Conservation (phyloP, 2,329 filamentous ascomycete genomes). For the Botryosphaeria dothidea region DNA sequence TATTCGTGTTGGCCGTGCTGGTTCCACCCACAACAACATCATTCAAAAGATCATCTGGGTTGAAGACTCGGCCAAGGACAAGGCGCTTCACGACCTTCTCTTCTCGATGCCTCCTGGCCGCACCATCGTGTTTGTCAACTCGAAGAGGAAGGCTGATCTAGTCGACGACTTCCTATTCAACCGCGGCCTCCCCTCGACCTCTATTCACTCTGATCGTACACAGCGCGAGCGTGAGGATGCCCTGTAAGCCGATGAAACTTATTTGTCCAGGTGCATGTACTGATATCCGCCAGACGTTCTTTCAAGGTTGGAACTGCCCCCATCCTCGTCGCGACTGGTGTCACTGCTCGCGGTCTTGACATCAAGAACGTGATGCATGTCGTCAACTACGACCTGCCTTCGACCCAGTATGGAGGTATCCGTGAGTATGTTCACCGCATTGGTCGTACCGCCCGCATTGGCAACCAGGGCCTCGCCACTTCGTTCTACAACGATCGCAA, state of each 20-base stretch:
- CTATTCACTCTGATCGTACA: slow-evolving; percentile 83
- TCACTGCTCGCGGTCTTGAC: slow-evolving; percentile 86
- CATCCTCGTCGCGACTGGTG: slow-evolving; percentile 81
- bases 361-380: slow-evolving; percentile 85
- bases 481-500: slow-evolving; percentile 86
- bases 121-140: slow-evolving; percentile 89
- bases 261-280: not conserved
- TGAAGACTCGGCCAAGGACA: slow-evolving; percentile 66
- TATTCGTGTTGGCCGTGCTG: slow-evolving; percentile 83
- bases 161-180: slow-evolving; percentile 89
- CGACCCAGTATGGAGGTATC: slow-evolving; percentile 75
- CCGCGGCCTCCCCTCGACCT: slow-evolving; percentile 74
- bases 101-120: slow-evolving; percentile 69
- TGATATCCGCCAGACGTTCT: slow-evolving; percentile 55
- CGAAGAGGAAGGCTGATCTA: slow-evolving; percentile 73
- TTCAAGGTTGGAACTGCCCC: slow-evolving; percentile 76
- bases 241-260: slow-evolving; percentile 53
- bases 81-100: slow-evolving; percentile 72
- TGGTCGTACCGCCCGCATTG: slow-evolving; percentile 92
- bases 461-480: slow-evolving; percentile 79
- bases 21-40: slow-evolving; percentile 81
- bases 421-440: slow-evolving; percentile 94
- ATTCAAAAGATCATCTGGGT: slow-evolving; percentile 71
- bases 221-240: slow-evolving; percentile 92
- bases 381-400: slow-evolving; percentile 90